Evolutionary conservation across 73 alveolate genomes (phyloP), one percentile per base, ranked within the genome.

Genomic region (Tetrahymena elliotti): DNA sequence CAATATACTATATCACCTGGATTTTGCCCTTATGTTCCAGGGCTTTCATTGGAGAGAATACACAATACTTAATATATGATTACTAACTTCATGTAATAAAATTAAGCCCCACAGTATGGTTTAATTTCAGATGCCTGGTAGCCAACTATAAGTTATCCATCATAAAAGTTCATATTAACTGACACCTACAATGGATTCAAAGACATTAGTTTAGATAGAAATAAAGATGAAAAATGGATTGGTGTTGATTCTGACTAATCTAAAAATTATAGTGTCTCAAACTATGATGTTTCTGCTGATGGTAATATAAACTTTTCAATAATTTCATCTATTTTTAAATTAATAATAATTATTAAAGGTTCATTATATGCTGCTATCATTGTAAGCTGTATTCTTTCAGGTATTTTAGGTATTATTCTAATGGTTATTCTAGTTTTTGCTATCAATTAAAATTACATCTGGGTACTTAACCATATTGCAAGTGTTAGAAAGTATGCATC

Each of bases 1-100:
- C 37, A 94, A 20, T 24, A 84, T 11, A 94, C 93, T 34, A 52
- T 94, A 36, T 52, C 95, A 20, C 96, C 96, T 16, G 96, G 96
- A 84, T 94, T 94, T 18, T 94, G 96, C 52, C 96, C 96, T 7
- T 94, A 88, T 94, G 83, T 68, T 12, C 96, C 96, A 31, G 27
- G 93, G 4, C 93, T 94, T 84, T 52, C 84, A 40, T 94, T 94
- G 22, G 88, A 94, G 68, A 94, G 93, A 52, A 84, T 94, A 11
- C 92, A 94, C n/a, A 53, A 33, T 27, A 94, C 96, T 33, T 35
- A 92, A 52, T 84, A 34, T 35, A 35, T 94, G 31, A 47, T 94
- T 20, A 94, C 93, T 31, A 88, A 33, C 31, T 53, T 84, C 52
- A 84, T 94, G 93, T 39, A 94, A 22, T 24, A 47, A 35, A 94